Conservation (phyloP, 768 basidiomycete genomes). For the Suillus fuscotomentosus region DNA sequence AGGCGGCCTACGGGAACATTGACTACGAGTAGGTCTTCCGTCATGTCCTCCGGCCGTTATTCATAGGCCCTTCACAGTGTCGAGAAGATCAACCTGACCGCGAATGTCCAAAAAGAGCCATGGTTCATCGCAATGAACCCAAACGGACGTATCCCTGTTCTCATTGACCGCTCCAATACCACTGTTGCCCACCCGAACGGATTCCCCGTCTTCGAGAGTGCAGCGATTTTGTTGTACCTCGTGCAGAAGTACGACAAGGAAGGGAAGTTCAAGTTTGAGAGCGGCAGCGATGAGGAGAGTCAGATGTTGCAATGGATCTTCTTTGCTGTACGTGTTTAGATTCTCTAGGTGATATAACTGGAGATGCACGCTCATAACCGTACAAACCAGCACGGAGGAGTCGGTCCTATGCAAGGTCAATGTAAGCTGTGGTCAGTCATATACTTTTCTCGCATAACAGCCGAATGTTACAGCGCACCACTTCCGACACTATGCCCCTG, state of each 20-base stretch:
- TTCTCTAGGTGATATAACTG: background rate
- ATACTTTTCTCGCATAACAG: constrained; percentile 9
- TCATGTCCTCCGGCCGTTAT: background rate
- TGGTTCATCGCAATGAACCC: constrained; percentile 80
- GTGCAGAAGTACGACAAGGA: constrained; percentile 78
- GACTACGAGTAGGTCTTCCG: constrained; percentile 47
- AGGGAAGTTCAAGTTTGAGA: constrained; percentile 65
- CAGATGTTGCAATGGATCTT: constrained; percentile 86
- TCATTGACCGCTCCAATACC: constrained; percentile 55
- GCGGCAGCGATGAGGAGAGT: constrained; percentile 58
- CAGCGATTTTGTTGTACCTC: constrained; percentile 84
- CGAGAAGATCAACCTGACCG: constrained; percentile 53
- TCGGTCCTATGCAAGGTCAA: constrained; percentile 91
- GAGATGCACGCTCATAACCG: background rate
- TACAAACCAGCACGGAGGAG: constrained; percentile 61
- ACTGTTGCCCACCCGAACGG: constrained; percentile 34
- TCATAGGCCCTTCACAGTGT: constrained; percentile 33
- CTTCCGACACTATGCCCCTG: constrained; percentile 64
- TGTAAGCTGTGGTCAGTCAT: constrained; percentile 12
- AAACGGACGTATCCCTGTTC: constrained; percentile 69
- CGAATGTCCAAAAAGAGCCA: constrained; percentile 75
- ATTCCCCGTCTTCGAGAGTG: constrained; percentile 73
- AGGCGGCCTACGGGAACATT: constrained; percentile 45
- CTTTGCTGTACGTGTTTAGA: constrained; percentile 53
- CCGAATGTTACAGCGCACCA: constrained; percentile 50